phyloP scores from a whole-genome alignment of 176 grass and related monocot genomes.

The Aegilops speltoides region DNA sequence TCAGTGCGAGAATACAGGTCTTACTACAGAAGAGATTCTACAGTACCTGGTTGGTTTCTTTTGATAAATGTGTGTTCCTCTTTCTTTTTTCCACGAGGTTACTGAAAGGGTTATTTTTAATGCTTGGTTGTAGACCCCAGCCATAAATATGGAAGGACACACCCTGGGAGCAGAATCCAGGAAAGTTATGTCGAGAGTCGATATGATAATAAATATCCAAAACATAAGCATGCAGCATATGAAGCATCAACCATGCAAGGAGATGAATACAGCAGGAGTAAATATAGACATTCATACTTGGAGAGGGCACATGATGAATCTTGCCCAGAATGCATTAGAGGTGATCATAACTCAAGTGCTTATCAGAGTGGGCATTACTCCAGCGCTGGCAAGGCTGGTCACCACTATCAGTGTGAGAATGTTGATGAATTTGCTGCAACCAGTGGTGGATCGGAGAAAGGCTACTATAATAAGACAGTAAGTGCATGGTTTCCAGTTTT shows the following conservation, averaged over 20 bases:
- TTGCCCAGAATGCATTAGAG: conserved; percentile 35
- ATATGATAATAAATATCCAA: conserved; percentile 39
- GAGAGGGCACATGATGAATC: conserved; percentile 28
- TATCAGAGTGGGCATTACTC: conserved; percentile 28
- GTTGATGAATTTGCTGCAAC: conserved; percentile 37
- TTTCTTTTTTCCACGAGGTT: not conserved
- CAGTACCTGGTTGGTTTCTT: conserved; percentile 41
- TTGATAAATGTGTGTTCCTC: conserved; percentile 32
- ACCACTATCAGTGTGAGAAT: conserved; percentile 13
- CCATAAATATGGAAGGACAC: conserved; percentile 36
- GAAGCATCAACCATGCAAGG: conserved; percentile 28
- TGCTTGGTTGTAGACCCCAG: conserved; percentile 22
- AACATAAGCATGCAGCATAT: conserved; percentile 32
- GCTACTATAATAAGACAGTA: conserved; percentile 48
- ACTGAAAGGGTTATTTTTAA: conserved; percentile 24
- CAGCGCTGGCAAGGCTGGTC: not conserved
- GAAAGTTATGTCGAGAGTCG: conserved; percentile 34
- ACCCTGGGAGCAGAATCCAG: conserved; percentile 22
- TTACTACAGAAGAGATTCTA: conserved; percentile 46
- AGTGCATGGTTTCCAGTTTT: not conserved
- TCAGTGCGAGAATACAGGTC: conserved; percentile 37
- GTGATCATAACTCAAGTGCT: conserved; percentile 14
- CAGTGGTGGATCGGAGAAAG: conserved; percentile 37
- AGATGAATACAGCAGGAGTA: conserved; percentile 46
- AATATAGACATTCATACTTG: conserved; percentile 36